Percentiles rank a stretch among this genome's conserved stretches.
phyloP scores from a whole-genome alignment of 345 rosid species.

The Citrus medica region DNA sequence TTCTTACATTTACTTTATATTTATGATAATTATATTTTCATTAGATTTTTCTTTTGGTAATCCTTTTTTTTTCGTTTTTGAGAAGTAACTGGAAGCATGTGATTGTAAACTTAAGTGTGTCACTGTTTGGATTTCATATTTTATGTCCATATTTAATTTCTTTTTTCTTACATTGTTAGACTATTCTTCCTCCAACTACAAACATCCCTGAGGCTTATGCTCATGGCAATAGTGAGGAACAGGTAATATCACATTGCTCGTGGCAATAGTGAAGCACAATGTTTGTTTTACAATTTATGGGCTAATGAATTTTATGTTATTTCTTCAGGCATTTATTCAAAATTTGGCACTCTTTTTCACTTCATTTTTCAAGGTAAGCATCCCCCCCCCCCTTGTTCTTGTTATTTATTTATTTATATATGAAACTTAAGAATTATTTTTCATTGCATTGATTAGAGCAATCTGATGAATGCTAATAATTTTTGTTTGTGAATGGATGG shows the following conservation, averaged over 20 bases:
- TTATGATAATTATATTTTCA: background rate
- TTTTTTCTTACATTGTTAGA: constrained; percentile 35
- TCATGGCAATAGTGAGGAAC: constrained; percentile 82
- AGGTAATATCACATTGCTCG: constrained; percentile 40
- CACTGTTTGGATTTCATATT: background rate
- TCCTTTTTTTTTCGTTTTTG: no score
- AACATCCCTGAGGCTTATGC: constrained; percentile 93
- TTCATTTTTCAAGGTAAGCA: constrained; percentile 83
- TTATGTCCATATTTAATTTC: background rate
- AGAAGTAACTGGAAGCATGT: background rate
- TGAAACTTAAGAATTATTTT: background rate
- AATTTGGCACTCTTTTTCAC: constrained; percentile 96
- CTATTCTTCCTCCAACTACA: constrained; percentile 71
- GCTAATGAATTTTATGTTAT: constrained; percentile 9
- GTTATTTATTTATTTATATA: no score
- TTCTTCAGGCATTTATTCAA: constrained; percentile 92
- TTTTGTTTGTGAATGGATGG: background rate
- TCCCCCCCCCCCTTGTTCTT: background rate
- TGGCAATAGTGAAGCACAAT: background rate
- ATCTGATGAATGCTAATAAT: background rate
- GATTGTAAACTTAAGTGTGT: background rate
- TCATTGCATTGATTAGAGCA: background rate
- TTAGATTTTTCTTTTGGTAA: background rate
- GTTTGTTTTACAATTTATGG: background rate
- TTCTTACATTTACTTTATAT: background rate